Base-by-base conservation (phyloP, 768 basidiomycete species). In the Leucocoprinus leucothites region DNA sequence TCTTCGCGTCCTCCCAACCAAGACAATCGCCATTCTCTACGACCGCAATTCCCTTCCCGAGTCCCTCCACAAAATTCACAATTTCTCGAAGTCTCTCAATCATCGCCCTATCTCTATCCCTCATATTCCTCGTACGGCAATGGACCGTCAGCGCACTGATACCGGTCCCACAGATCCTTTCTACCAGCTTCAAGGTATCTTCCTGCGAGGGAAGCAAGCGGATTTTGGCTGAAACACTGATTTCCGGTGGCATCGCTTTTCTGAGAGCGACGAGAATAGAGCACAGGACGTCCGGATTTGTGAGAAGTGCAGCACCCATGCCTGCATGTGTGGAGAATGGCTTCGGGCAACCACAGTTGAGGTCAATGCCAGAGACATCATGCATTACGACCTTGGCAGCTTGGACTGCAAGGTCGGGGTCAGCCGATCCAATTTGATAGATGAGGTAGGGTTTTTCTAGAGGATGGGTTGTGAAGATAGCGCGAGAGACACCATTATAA, bases 291-390 rank as follows among this genome's bases (percentile, higher is more conserved):
- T 98, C 94, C 0, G 97, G 94, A 34, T 89, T 96, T 3, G 89
- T 85, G 48, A 99, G 82, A 13, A 99, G 77, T 2, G 95, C 96
- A 0, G 97, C 96, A 8, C 97, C 97, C 95, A 98, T 98, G 0
- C 97, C 97, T 0, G 87, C 73, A 61, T 91, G 88, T 0, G 92
- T 94, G 19, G 94, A 96, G 70, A 98, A 98, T 0, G 94, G 91
- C 63, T 96, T 96, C 0, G 95, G 95, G 65, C 96, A 99, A 0
- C 96, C 97, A 65, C 97, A 98, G 68, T 98, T 98, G 57, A 99
- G 86, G 68, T 98, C 97, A 63, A 99, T 79, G 18, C 95, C 97
- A 0, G 94, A 86, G 26, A 99, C 86, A 64, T 99, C 97, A 31
- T 89, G 74, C 71, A 86, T 79, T 36, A 99, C 91, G 0, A 79